Evolutionary conservation across 768 basidiomycete genomes (phyloP).

Genomic region (Coprinellus aureogranulatus): DNA sequence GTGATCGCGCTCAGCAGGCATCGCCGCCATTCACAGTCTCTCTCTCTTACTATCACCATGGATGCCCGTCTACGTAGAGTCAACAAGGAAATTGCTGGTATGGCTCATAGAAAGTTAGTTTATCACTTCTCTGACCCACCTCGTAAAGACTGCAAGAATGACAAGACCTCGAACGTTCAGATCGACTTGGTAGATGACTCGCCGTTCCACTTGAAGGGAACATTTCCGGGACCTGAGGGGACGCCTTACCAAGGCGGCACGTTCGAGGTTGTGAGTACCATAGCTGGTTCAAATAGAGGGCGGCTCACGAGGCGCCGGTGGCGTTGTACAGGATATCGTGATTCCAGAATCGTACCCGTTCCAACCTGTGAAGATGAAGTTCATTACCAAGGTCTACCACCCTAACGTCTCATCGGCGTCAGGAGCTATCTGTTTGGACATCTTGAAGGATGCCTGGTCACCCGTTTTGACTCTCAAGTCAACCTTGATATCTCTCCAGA

Average conservation of each 20-base stretch:
- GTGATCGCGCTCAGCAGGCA: slow-evolving; percentile 1
- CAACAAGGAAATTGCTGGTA: slow-evolving; percentile 91
- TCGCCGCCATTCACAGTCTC: slow-evolving; percentile 2
- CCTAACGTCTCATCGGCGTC: slow-evolving; percentile 93
- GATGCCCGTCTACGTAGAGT: slow-evolving; percentile 88
- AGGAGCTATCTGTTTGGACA: slow-evolving; percentile 93
- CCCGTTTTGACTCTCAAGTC: slow-evolving; percentile 95
- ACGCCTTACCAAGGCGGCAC: slow-evolving; percentile 92
- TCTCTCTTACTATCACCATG: slow-evolving; percentile 41
- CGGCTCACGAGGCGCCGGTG: neutral
- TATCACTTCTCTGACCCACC: slow-evolving; percentile 1
- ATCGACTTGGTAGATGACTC: slow-evolving; percentile 88
- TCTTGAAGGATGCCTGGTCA: slow-evolving; percentile 87
- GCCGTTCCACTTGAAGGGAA: slow-evolving; percentile 88
- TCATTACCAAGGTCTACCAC: slow-evolving; percentile 94
- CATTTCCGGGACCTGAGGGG: slow-evolving; percentile 87
- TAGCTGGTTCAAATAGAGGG: neutral
- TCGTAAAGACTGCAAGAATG: slow-evolving; percentile 84
- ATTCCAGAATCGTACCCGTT: slow-evolving; percentile 91
- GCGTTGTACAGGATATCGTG: slow-evolving; percentile 68
- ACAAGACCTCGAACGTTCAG: slow-evolving; percentile 82
- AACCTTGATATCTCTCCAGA: slow-evolving; percentile 92
- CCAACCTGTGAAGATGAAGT: slow-evolving; percentile 97
- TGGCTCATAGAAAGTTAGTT: slow-evolving; percentile 12
- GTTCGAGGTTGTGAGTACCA: slow-evolving; percentile 78